phyloP scores from a whole-genome alignment of 75 land plant genomes.

The Sequoiadendron giganteum region DNA sequence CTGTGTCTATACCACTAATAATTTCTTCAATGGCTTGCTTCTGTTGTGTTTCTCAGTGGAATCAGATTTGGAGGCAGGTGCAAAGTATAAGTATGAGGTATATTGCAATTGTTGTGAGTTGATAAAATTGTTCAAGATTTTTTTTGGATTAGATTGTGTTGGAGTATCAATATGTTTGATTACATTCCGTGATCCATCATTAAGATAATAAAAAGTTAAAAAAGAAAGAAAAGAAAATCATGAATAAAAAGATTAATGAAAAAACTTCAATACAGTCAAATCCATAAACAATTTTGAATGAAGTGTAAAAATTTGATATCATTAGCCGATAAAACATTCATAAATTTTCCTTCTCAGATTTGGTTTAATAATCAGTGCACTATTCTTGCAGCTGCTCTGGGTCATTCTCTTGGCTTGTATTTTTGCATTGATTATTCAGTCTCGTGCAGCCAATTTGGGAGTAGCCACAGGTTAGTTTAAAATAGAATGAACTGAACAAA shows the following conservation, averaged over 20 bases:
- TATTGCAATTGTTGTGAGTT: neutral
- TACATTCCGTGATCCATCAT: too few relatives aligned
- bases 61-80: conserved; percentile 71
- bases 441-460: conserved; percentile 81
- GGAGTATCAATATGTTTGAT: too few relatives aligned
- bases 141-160: too few relatives aligned
- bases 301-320: too few relatives aligned
- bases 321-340: neutral
- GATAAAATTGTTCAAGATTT: neutral
- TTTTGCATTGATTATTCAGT: conserved; percentile 82
- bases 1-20: neutral
- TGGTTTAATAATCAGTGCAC: neutral
- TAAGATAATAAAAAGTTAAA: too few relatives aligned
- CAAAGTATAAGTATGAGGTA: conserved; percentile 60
- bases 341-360: neutral
- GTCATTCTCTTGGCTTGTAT: conserved; percentile 63
- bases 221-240: too few relatives aligned
- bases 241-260: too few relatives aligned
- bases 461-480: conserved; percentile 59
- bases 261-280: too few relatives aligned
- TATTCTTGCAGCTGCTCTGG: conserved; percentile 51
- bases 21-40: neutral
- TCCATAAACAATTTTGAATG: too few relatives aligned
- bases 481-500: neutral
- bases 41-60: conserved; percentile 34